Conservation (phyloP, 495 filamentous ascomycete species). For the Aspergillus campestris region DNA sequence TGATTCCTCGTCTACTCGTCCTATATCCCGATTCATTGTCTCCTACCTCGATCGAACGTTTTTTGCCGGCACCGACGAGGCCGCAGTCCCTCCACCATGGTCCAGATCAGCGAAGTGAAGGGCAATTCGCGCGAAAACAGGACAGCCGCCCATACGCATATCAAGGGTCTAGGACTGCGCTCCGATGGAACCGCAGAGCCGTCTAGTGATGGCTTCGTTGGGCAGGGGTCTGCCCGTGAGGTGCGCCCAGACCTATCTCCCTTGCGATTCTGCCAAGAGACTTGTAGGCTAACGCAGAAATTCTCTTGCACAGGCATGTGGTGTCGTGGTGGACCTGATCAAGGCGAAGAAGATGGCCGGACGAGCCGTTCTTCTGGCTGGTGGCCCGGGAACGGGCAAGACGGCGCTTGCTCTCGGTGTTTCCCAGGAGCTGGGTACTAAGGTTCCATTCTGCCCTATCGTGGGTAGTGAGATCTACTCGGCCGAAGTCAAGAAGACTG, state of each 20-base stretch:
- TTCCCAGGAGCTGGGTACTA: slow-evolving; percentile 89
- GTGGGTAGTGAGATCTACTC: slow-evolving; percentile 96
- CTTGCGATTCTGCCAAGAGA: not conserved
- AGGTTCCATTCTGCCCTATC: slow-evolving; percentile 95
- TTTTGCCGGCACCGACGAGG: slow-evolving; percentile 13
- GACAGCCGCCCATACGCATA: slow-evolving; percentile 94
- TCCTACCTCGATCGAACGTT: too few species aligned
- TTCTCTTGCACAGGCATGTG: slow-evolving; percentile 59
- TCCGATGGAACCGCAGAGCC: slow-evolving; percentile 74
- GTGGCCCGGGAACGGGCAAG: slow-evolving; percentile 91
- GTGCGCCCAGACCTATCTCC: slow-evolving; percentile 28
- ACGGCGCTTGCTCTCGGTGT: slow-evolving; percentile 92
- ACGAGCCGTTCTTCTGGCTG: slow-evolving; percentile 83
- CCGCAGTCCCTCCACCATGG: slow-evolving; percentile 49
- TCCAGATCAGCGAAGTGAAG: slow-evolving; percentile 94
- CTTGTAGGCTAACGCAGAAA: slow-evolving; percentile 5
- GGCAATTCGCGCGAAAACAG: slow-evolving; percentile 90
- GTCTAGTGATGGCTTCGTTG: slow-evolving; percentile 73
- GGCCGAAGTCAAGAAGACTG: slow-evolving; percentile 97
- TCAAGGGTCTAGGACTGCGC: slow-evolving; percentile 83
- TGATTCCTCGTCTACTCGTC: not conserved
- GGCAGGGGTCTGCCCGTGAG: slow-evolving; percentile 82
- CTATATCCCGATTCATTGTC: not conserved
- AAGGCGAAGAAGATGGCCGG: slow-evolving; percentile 95
- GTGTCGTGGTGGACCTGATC: slow-evolving; percentile 90